These are phyloP conservation scores for Larix kaempferi DNA, from an alignment of 75 land plant species.

Conservation along the genomic window DNA sequence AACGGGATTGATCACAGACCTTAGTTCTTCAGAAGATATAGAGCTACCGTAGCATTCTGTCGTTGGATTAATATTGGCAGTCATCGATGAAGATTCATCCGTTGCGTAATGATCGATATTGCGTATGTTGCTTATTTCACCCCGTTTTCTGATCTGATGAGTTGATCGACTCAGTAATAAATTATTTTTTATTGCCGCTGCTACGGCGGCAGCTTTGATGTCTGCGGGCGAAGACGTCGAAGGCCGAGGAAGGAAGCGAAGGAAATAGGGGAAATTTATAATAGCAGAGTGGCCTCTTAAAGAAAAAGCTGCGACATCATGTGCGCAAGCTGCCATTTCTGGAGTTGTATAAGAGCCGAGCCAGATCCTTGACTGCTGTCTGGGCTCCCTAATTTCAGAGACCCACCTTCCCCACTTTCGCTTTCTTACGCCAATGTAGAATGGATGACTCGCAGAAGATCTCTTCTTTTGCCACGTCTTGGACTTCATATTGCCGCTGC, in stretches of 20 bases:
- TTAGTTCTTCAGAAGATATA: no score
- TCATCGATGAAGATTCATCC: no score
- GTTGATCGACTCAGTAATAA: no score
- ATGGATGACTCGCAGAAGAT: slow-evolving; percentile 15
- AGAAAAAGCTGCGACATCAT: slow-evolving; percentile 35
- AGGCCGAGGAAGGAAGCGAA: slow-evolving; percentile 5
- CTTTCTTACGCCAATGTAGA: slow-evolving; percentile 34
- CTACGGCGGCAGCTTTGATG: slow-evolving; percentile 33
- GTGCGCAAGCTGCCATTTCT: slow-evolving; percentile 44
- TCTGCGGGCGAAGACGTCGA: slow-evolving; percentile 5
- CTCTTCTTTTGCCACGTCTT: no score
- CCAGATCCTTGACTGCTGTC: slow-evolving; percentile 38
- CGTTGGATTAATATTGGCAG: no score
- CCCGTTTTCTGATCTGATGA: no score
- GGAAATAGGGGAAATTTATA: slow-evolving; percentile 32
- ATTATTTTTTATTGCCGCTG: slow-evolving; percentile 10
- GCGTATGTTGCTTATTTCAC: no score
- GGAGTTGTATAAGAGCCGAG: slow-evolving; percentile 38
- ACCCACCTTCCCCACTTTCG: slow-evolving; percentile 45
- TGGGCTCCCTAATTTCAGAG: slow-evolving; percentile 38
- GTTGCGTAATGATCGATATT: no score
- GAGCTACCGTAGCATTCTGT: no score
- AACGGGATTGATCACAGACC: no score
- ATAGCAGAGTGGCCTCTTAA: slow-evolving; percentile 23
- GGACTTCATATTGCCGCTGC: no score